Base-by-base conservation (phyloP, 1,139 yeast genomes). In the Zygosaccharomyces pseudobailii region DNA sequence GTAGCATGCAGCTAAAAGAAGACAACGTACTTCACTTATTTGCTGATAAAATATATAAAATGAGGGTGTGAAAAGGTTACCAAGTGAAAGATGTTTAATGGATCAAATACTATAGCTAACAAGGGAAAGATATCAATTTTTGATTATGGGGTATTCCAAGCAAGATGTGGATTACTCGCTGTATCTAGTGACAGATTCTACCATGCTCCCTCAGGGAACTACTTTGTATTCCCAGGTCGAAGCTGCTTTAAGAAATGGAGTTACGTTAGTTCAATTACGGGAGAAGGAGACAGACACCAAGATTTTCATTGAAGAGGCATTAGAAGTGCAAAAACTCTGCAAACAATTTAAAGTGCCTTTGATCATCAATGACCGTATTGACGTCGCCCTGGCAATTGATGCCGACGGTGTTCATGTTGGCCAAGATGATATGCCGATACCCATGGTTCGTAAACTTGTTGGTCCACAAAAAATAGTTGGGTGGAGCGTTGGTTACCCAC, bases 351-450 rank as follows among this genome's bases (percentile, higher is more conserved):
- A 77, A 0, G 80, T 90, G 19, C 97, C 97, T 0, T 71, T 90
- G 54, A 80, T 90, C 30, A 89, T 90, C 59, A 88, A 90, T 60
- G 97, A 90, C 62, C 71, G 97, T 40, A 77, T 88, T 6, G 97
- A 90, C 61, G 88, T 90, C 5, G 97, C 96, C 0, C 70, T 89
- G 44, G 97, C 97, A 0, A 73, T 87, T 46, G 94, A 79, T 57
- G 96, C 96, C 0, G 96, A 89, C 50, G 96, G 96, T 31, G 84
- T 90, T 13, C 97, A 90, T 69, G 88, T 90, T 20, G 97, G 97
- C 1, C 97, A 89, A 65, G 92, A 84, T 49, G 97, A 90, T 62
- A 86, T 90, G 87, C 73, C 72, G n/a, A 84, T 84, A 2, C 65
- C 66, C 1, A 55, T 73, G 24, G 94, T 80, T 0, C 67, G 97